Conservation (phyloP, 2,329 filamentous ascomycete species). For the Dothidotthia symphoricarpi region DNA sequence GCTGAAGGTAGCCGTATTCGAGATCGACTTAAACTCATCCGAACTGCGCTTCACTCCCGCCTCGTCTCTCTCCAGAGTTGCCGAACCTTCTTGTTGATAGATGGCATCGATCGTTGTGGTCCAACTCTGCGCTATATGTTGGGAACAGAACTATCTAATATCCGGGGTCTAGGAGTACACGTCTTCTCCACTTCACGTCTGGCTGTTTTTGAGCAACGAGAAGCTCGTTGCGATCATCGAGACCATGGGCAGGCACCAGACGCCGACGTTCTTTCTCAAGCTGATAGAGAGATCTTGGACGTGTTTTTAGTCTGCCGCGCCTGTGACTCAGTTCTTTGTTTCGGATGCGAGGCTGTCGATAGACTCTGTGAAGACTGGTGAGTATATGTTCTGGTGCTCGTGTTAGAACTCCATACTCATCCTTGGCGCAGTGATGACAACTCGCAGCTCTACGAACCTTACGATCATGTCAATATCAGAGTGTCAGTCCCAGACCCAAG, state of each 20-base stretch:
- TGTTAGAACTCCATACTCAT: neutral
- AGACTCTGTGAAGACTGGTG: constrained; percentile 6
- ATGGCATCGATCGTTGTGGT: constrained; percentile 19
- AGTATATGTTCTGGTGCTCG: constrained; percentile 1
- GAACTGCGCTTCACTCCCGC: constrained; percentile 8
- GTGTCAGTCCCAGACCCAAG: constrained; percentile 3
- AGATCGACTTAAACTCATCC: constrained; percentile 3
- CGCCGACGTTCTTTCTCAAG: constrained; percentile 1
- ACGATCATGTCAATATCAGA: constrained; percentile 12
- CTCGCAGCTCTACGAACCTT: constrained; percentile 3
- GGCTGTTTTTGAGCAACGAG: constrained; percentile 8
- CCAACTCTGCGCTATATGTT: constrained; percentile 12
- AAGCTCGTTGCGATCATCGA: constrained; percentile 10
- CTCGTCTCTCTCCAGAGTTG: constrained; percentile 3
- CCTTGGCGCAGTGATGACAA: neutral
- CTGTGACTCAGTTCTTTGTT: constrained; percentile 10
- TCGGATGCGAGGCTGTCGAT: constrained; percentile 6
- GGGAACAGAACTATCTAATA: constrained; percentile 8
- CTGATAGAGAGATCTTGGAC: constrained; percentile 1
- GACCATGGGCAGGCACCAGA: constrained; percentile 1
- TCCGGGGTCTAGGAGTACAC: constrained; percentile 9
- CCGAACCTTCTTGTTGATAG: constrained; percentile 16
- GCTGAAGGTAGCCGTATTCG: constrained; percentile 3
- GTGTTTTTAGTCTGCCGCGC: constrained; percentile 8
- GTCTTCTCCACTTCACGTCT: constrained; percentile 19